A percentile compares a stretch with the other conserved stretches of the same genome.
Conservation (phyloP, 345 rosid genomes). For the Raphanus raphanistrum region DNA sequence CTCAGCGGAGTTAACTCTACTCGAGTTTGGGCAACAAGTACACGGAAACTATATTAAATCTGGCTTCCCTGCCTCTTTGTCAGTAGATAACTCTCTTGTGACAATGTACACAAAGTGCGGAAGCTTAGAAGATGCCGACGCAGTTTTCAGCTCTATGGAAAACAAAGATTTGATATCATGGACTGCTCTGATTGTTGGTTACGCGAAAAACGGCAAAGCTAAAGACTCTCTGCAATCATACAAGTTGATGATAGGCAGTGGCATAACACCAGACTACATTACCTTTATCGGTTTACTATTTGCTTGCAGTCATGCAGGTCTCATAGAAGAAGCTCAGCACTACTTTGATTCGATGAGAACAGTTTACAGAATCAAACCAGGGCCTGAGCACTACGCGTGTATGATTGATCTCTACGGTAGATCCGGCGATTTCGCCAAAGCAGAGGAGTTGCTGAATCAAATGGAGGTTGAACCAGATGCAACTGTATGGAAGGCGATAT, state of each 20-base stretch:
- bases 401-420: constrained; percentile 92
- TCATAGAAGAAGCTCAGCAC: constrained; percentile 50
- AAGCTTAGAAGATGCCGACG: constrained; percentile 32
- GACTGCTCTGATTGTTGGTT: constrained; percentile 87
- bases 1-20: constrained; percentile 66
- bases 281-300: constrained; percentile 86
- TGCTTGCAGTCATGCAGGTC: constrained; percentile 91
- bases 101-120: constrained; percentile 89
- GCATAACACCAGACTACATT: constrained; percentile 67
- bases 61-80: constrained; percentile 57
- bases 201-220: constrained; percentile 85
- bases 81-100: constrained; percentile 75
- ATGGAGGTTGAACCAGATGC: constrained; percentile 82
- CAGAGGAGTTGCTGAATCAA: constrained; percentile 54
- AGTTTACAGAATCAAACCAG: constrained; percentile 64
- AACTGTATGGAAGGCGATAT: constrained; percentile 78
- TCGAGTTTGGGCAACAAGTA: constrained; percentile 82
- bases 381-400: constrained; percentile 84
- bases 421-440: constrained; percentile 71
- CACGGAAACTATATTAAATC: constrained; percentile 61
- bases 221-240: constrained; percentile 60
- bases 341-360: constrained; percentile 70
- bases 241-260: constrained; percentile 59
- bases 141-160: constrained; percentile 59
- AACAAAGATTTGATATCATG: constrained; percentile 66